phyloP scores from a whole-genome alignment of 352 stramenopile species.

The Lagenidium sp. region DNA sequence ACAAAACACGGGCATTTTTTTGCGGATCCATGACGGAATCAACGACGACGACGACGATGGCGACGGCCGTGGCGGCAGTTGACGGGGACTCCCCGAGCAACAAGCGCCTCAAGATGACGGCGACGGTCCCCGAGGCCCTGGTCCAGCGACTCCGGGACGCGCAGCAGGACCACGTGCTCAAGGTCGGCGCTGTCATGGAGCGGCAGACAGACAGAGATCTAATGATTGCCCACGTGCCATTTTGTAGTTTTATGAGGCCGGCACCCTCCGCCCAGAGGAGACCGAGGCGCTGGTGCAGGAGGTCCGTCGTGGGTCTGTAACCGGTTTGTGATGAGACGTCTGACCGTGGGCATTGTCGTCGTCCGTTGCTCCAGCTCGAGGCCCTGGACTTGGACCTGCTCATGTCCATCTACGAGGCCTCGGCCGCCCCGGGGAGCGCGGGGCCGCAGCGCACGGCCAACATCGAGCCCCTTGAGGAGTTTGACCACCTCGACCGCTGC shows the following conservation, averaged over 20 bases:
- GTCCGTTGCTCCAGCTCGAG: constrained; percentile 32
- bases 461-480: constrained; percentile 60
- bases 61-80: too few relatives aligned
- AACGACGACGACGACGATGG: too few relatives aligned
- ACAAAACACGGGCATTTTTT: too few relatives aligned
- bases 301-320: constrained; percentile 14
- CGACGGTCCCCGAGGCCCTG: constrained; percentile 10
- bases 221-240: neutral
- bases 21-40: too few relatives aligned
- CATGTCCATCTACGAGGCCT: constrained; percentile 53
- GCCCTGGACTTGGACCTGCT: constrained; percentile 55
- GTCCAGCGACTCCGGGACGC: constrained; percentile 17
- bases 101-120: constrained; percentile 15
- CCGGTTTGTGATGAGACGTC: neutral
- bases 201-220: neutral
- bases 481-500: constrained; percentile 47
- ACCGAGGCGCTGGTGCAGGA: constrained; percentile 29
- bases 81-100: too few relatives aligned
- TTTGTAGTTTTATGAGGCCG: constrained; percentile 57
- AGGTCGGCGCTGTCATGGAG: too few relatives aligned
- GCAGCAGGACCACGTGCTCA: constrained; percentile 63
- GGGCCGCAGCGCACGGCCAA: constrained; percentile 6
- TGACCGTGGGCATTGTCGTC: neutral
- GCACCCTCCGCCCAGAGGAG: constrained; percentile 28
- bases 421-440: constrained; percentile 4